Evolutionary conservation across 1,284 basidiomycete species (phyloP).

Genomic region (Sanghuangporus baumii): DNA sequence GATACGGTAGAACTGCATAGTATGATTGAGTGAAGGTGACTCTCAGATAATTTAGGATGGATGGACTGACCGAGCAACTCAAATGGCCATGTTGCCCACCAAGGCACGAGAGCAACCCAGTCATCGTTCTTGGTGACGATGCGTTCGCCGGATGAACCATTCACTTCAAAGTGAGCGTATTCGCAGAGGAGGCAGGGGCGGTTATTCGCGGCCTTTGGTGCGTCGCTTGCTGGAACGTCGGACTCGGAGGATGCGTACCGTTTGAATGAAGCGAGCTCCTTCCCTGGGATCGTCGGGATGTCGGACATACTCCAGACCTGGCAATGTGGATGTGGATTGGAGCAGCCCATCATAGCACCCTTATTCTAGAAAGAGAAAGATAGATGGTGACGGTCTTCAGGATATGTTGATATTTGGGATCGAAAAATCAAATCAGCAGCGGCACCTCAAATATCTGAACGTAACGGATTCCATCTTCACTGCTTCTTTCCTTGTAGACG

Average conservation of each 20-base stretch:
- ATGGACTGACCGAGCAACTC: conserved; percentile 65
- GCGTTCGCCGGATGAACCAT: conserved; percentile 40
- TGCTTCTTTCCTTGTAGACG: conserved; percentile 61
- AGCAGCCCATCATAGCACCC: conserved; percentile 94
- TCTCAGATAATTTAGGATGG: background rate
- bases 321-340: conserved; percentile 93
- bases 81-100: conserved; percentile 97
- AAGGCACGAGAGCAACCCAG: conserved; percentile 88
- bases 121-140: conserved; percentile 73
- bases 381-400: background rate
- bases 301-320: conserved; percentile 85
- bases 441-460: conserved; percentile 88
- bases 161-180: conserved; percentile 73
- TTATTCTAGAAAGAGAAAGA: conserved; percentile 64
- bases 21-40: conserved; percentile 1
- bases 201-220: conserved; percentile 54
- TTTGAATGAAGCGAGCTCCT: conserved; percentile 56
- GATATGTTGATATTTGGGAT: background rate
- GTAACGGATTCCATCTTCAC: conserved; percentile 65
- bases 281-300: conserved; percentile 66
- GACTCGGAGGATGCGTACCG: conserved; percentile 43
- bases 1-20: conserved; percentile 66
- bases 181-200: conserved; percentile 78
- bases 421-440: background rate
- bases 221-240: conserved; percentile 32